These are phyloP conservation scores for Crithidia expoeki DNA, from an alignment of 208 protist species.

Conservation along the genomic window DNA sequence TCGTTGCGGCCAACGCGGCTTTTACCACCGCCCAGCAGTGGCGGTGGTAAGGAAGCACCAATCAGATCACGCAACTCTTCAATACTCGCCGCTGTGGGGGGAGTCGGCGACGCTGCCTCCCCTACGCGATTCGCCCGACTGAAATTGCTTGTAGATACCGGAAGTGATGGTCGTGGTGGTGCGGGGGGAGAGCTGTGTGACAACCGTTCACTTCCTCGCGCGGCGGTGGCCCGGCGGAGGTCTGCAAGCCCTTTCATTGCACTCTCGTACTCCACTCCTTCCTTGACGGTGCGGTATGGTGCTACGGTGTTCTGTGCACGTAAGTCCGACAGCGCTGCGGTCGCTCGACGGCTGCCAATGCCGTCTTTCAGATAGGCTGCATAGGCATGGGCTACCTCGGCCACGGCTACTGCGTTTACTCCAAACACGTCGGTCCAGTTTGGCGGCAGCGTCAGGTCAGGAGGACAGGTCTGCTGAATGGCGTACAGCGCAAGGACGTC, in stretches of 20 bases:
- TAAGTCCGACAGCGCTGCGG: slow-evolving; percentile 18
- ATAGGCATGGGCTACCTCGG: slow-evolving; percentile 26
- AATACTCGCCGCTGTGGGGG: slow-evolving; percentile 14
- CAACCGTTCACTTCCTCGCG: background rate
- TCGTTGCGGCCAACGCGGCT: slow-evolving; percentile 2
- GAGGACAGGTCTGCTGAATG: slow-evolving; percentile 44
- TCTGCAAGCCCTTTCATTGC: slow-evolving; percentile 7
- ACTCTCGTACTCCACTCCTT: slow-evolving; percentile 17
- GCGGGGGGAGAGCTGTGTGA: slow-evolving; percentile 9
- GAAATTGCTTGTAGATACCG: background rate
- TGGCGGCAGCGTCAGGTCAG: slow-evolving; percentile 40
- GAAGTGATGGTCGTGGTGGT: background rate
- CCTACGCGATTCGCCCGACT: background rate
- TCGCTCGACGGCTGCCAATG: slow-evolving; percentile 10
- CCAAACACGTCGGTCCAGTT: slow-evolving; percentile 69
- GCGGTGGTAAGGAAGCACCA: slow-evolving; percentile 8
- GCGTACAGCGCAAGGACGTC: slow-evolving; percentile 67
- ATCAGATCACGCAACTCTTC: slow-evolving; percentile 35
- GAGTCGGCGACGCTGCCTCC: background rate
- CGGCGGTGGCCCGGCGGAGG: background rate
- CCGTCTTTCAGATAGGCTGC: slow-evolving; percentile 9
- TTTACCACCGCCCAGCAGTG: background rate
- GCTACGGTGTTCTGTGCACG: slow-evolving; percentile 5
- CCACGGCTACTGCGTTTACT: slow-evolving; percentile 20
- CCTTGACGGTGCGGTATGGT: slow-evolving; percentile 33